Conservation (phyloP, 345 rosid species). For the Odontarrhena argentea region DNA sequence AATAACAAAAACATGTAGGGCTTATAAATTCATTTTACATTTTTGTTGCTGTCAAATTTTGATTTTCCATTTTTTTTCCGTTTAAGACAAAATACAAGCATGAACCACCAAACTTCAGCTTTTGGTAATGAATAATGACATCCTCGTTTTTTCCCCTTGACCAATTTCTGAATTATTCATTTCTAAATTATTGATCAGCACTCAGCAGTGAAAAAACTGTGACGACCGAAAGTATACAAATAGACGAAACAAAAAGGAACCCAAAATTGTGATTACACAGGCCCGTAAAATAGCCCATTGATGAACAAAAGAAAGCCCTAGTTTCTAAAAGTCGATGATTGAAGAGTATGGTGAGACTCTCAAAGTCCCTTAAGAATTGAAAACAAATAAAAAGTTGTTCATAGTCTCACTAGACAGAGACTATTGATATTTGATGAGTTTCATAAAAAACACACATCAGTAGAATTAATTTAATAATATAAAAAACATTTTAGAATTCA, state of each 20-base stretch:
- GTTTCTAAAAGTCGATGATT: not conserved
- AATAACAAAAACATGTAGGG: constrained; percentile 35
- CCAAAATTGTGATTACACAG: not conserved
- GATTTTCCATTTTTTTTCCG: not conserved
- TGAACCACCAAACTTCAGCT: constrained; percentile 36
- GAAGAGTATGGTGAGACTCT: too few relatives aligned
- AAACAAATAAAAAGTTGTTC: too few relatives aligned
- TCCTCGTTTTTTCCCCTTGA: not conserved
- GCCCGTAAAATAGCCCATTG: constrained; percentile 34
- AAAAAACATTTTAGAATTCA: too few relatives aligned
- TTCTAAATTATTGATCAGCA: too few relatives aligned
- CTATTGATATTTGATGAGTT: too few relatives aligned
- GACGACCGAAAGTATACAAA: too few relatives aligned
- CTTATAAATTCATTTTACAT: constrained; percentile 12
- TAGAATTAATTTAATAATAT: too few relatives aligned
- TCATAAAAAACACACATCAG: too few relatives aligned
- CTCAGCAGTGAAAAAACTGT: too few relatives aligned
- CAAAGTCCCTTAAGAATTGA: too few relatives aligned
- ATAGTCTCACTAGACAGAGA: too few relatives aligned
- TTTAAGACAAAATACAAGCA: constrained; percentile 29
- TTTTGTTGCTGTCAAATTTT: constrained; percentile 11
- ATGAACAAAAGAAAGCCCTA: constrained; percentile 16
- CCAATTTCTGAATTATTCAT: not conserved
- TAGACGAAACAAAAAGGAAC: not conserved
- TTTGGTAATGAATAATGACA: constrained; percentile 15